Percentiles rank a stretch among this genome's conserved stretches.
Evolutionary conservation across 1,284 basidiomycete genomes (phyloP).

Genomic region (Xerocomus nothofagi): DNA sequence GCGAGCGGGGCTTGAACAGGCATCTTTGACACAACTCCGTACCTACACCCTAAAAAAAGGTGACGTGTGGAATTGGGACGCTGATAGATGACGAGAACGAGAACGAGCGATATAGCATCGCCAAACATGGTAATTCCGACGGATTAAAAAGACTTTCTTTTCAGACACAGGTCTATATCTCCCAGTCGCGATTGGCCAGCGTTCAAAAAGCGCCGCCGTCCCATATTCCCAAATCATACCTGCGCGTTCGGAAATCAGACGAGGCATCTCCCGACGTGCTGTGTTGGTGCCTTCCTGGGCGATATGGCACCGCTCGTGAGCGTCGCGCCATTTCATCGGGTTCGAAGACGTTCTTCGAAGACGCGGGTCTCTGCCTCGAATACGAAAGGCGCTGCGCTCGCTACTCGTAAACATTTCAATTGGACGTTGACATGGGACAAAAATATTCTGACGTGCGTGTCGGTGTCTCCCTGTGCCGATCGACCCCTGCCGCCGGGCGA

Average conservation of each 20-base stretch:
- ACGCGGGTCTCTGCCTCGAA: not conserved
- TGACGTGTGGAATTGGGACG: not conserved
- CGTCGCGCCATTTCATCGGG: not conserved
- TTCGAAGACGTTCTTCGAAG: not conserved
- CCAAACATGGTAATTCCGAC: no score
- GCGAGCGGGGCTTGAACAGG: not conserved
- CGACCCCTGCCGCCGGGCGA: not conserved
- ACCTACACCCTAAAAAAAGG: not conserved
- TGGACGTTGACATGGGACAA: not conserved
- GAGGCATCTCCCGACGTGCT: no score
- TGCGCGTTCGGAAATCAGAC: no score
- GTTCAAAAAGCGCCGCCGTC: no score
- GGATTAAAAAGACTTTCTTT: no score
- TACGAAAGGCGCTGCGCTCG: not conserved
- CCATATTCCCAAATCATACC: no score
- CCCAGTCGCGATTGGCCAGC: no score
- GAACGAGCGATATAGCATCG: no score
- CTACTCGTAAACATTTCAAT: no score
- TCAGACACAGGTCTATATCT: no score
- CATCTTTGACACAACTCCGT: not conserved
- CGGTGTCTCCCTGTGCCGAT: constrained; percentile 1
- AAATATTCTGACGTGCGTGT: not conserved
- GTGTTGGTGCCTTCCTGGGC: no score
- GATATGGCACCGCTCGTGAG: not conserved
- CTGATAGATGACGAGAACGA: not conserved